Base-by-base conservation (phyloP, 2,329 filamentous ascomycete genomes). In the Ophiocordyceps camponoti-leonardi region DNA sequence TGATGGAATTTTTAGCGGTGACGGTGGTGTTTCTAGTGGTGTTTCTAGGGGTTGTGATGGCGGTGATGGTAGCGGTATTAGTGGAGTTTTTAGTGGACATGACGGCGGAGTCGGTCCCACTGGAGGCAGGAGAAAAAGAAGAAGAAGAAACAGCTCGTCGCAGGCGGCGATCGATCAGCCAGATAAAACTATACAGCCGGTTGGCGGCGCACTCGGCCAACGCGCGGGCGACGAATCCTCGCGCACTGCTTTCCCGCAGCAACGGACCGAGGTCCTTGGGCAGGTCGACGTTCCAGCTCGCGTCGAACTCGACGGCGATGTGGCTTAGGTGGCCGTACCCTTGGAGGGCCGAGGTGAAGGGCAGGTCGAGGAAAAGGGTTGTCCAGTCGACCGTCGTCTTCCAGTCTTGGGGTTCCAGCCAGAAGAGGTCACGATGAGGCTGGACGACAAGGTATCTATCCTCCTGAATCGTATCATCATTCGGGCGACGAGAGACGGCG, bases 401-500 rank as follows among this genome's bases (percentile, higher is more conserved):
- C 44, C 44, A 45, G 26, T 45, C 44, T 10, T 22, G 37, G 10
- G 44, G 44, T 28, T 41, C 39, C 13, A 45, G 37, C 23, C 39
- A 41, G 39, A 45, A 45, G 26, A 45, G 44, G 22, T 45, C 44
- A 7, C 22, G 22, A 26, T 45, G 39, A 23, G 44, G 44, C 37
- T 23, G 44, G 12, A 41, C 26, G 19, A 45, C n/a, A 23, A 41
- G 16, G 11, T 41, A 39, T 19, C 16, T 14, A 5, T 30, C 11
- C 8, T 14, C 31, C 11, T 45, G 10, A 18, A 6, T 20, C 31
- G n/a, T n/a, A n/a, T n/a, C n/a, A n/a, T n/a, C n/a, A n/a, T n/a
- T n/a, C n/a, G n/a, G n/a, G n/a, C n/a, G n/a, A n/a, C n/a, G n/a
- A n/a, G n/a, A n/a, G n/a, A n/a, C n/a, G 14, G 37, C 44, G 23